These are phyloP conservation scores for Mycena polygramma DNA, from an alignment of 768 basidiomycete species.

Conservation along the genomic window DNA sequence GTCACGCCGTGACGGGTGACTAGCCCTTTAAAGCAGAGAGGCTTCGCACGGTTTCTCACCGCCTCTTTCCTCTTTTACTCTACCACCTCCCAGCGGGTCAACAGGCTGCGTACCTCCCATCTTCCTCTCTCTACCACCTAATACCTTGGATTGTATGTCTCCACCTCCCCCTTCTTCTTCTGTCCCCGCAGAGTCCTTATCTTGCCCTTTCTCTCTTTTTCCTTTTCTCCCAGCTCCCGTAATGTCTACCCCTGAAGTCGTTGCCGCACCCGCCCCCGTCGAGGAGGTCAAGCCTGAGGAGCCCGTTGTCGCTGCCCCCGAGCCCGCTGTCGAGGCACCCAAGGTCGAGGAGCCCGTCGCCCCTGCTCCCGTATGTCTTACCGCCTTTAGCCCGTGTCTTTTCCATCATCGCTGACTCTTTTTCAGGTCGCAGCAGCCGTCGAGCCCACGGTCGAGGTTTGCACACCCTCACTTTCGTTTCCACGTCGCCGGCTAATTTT, in stretches of 20 bases:
- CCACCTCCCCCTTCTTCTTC: constrained; percentile 50
- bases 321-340: constrained; percentile 54
- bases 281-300: constrained; percentile 70
- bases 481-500: constrained; percentile 18
- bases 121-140: constrained; percentile 69
- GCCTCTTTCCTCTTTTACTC: constrained; percentile 68
- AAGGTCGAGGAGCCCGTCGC: constrained; percentile 55
- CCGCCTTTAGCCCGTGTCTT: constrained; percentile 13
- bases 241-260: constrained; percentile 86
- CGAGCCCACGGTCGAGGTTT: constrained; percentile 42
- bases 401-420: constrained; percentile 22
- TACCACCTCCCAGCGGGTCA: constrained; percentile 61
- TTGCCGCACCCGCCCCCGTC: constrained; percentile 57
- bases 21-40: constrained; percentile 34
- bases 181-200: constrained; percentile 34
- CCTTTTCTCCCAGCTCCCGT: constrained; percentile 62
- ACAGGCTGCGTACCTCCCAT: constrained; percentile 67
- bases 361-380: constrained; percentile 49
- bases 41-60: constrained; percentile 53
- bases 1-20: not conserved
- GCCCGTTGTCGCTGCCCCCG: constrained; percentile 50
- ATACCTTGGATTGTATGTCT: constrained; percentile 53
- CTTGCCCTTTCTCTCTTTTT: constrained; percentile 20
- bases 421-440: constrained; percentile 35
- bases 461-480: not conserved